phyloP scores from a whole-genome alignment of 164 flowering plant species.

The Nymphaea colorata region DNA sequence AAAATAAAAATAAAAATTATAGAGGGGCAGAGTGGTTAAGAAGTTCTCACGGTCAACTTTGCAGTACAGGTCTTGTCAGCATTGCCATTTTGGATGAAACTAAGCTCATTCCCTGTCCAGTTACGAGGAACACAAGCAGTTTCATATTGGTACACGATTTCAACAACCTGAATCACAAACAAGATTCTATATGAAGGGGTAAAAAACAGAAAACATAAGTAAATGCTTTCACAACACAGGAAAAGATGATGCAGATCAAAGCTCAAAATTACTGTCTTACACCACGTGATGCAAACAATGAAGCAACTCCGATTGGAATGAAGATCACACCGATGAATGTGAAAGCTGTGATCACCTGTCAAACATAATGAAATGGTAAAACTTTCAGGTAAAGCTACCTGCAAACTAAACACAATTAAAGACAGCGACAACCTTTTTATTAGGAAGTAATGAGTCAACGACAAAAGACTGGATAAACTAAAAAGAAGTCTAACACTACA shows the following conservation, averaged over 20 bases:
- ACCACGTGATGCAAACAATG: constrained; percentile 73
- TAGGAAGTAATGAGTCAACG: neutral
- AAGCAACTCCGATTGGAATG: constrained; percentile 79
- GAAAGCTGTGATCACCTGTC: constrained; percentile 83
- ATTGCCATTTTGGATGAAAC: constrained; percentile 34
- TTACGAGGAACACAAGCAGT: constrained; percentile 46
- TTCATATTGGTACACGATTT: constrained; percentile 73
- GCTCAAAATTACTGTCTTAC: constrained; percentile 26
- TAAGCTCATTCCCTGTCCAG: constrained; percentile 26
- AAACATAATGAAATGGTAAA: neutral
- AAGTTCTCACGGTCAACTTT: constrained; percentile 33
- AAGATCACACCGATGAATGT: constrained; percentile 57
- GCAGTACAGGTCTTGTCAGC: constrained; percentile 42
- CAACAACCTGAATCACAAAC: constrained; percentile 54
- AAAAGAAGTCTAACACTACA: neutral
- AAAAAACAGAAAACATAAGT: neutral
- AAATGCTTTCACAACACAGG: neutral
- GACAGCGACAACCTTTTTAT: neutral
- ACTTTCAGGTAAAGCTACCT: neutral
- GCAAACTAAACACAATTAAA: neutral
- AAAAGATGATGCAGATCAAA: neutral
- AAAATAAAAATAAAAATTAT: no score
- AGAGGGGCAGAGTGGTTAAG: neutral
- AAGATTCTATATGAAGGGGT: constrained; percentile 5
- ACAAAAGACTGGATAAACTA: neutral